A percentile compares a stretch with the other conserved stretches of the same genome.
Conservation (phyloP, 2,329 filamentous ascomycete genomes). For the Diplodia scrobiculata region DNA sequence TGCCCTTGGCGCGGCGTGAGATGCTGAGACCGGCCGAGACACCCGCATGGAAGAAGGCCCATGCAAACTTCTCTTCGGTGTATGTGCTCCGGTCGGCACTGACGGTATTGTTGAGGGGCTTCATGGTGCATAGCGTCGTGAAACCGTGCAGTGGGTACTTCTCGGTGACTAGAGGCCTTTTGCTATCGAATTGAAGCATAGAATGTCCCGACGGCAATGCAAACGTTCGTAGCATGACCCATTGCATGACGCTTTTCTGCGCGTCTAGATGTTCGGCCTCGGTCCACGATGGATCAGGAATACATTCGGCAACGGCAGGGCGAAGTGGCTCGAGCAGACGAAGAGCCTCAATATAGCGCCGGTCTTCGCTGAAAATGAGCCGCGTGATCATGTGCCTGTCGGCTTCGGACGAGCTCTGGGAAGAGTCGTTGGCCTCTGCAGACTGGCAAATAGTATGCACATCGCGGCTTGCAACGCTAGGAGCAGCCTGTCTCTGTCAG, state of each 20-base stretch:
- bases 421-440: constrained; percentile 63
- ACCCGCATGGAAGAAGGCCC: constrained; percentile 97
- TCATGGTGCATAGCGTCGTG: constrained; percentile 87
- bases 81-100: constrained; percentile 87
- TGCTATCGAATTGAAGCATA: constrained; percentile 83
- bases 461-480: constrained; percentile 55
- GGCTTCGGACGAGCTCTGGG: constrained; percentile 78
- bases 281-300: constrained; percentile 73
- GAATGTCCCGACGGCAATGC: constrained; percentile 86
- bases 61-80: constrained; percentile 94
- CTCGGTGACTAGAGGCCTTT: constrained; percentile 86
- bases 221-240: constrained; percentile 81
- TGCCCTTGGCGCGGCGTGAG: constrained; percentile 83
- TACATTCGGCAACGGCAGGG: constrained; percentile 74
- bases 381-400: constrained; percentile 80
- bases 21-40: constrained; percentile 92
- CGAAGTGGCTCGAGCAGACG: constrained; percentile 83
- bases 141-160: constrained; percentile 89
- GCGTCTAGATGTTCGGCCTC: constrained; percentile 88
- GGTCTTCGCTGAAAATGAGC: constrained; percentile 87
- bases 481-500: background rate
- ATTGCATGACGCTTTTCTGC: constrained; percentile 86
- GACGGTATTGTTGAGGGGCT: constrained; percentile 86
- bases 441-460: constrained; percentile 74
- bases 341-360: constrained; percentile 82